These are phyloP conservation scores for Fonsecaea nubica DNA, from an alignment of 2,329 filamentous ascomycete genomes.

Conservation along the genomic window DNA sequence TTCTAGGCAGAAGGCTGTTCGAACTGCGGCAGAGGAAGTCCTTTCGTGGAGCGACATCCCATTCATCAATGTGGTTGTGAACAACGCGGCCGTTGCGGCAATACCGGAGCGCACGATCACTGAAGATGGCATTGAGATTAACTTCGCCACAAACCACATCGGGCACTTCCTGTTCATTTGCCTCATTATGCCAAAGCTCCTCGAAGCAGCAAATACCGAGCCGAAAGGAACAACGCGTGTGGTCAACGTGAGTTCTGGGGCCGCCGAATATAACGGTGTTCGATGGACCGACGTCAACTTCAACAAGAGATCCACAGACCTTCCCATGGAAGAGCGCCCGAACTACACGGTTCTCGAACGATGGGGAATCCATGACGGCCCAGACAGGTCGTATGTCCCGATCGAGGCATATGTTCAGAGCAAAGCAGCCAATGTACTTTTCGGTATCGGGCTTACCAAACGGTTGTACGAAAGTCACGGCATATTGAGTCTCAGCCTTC, in stretches of 20 bases:
- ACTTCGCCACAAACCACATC: conserved; percentile 49
- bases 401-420: conserved; percentile 53
- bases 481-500: conserved; percentile 48
- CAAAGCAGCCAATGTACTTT: conserved; percentile 57
- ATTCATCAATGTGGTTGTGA: conserved; percentile 51
- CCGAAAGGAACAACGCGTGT: conserved; percentile 35
- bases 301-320: conserved; percentile 36
- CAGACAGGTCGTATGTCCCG: conserved; percentile 43
- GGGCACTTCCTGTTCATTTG: conserved; percentile 51
- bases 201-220: conserved; percentile 40
- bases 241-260: conserved; percentile 43
- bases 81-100: conserved; percentile 53
- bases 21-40: conserved; percentile 44
- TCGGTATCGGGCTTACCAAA: conserved; percentile 48
- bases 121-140: conserved; percentile 48
- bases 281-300: conserved; percentile 47
- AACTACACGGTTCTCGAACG: conserved; percentile 17
- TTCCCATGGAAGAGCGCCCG: conserved; percentile 34
- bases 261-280: conserved; percentile 42
- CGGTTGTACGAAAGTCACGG: conserved; percentile 40
- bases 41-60: conserved; percentile 39
- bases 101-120: conserved; percentile 36
- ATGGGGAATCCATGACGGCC: conserved; percentile 21
- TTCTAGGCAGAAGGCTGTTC: conserved; percentile 43
- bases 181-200: conserved; percentile 46